Evolutionary conservation across 2,329 filamentous ascomycete species (phyloP).

Genomic region (Fusarium cicatricum): DNA sequence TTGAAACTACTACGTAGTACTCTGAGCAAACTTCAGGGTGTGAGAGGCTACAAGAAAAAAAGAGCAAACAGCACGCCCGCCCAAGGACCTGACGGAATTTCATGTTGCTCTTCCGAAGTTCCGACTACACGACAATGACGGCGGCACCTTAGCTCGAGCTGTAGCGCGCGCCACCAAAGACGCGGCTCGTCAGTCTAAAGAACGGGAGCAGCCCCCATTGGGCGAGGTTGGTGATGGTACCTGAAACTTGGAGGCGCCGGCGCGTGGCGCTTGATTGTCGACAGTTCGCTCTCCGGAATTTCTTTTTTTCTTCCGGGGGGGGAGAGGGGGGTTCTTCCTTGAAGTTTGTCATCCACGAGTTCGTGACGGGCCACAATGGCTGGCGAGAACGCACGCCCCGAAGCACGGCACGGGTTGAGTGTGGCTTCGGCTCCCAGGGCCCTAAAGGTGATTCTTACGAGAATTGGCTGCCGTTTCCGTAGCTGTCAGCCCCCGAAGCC

Average conservation of each 20-base stretch:
- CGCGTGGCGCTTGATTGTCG: slow-evolving; percentile 35
- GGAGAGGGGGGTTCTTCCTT: background rate
- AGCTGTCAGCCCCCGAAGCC: too few relatives aligned
- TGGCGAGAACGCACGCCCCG: background rate
- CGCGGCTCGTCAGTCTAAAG: slow-evolving; percentile 29
- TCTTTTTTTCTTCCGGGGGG: too few relatives aligned
- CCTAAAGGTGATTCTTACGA: background rate
- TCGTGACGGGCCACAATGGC: background rate
- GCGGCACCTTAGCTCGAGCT: slow-evolving; percentile 17
- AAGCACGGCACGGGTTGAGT: background rate
- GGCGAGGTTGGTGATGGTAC: slow-evolving; percentile 29
- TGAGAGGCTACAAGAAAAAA: too few relatives aligned
- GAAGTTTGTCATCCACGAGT: background rate
- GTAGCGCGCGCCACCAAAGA: slow-evolving; percentile 30
- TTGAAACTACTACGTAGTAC: too few relatives aligned
- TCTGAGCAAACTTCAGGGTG: too few relatives aligned
- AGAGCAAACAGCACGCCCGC: background rate
- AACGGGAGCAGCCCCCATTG: slow-evolving; percentile 37
- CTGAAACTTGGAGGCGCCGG: slow-evolving; percentile 37
- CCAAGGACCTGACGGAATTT: slow-evolving; percentile 11
- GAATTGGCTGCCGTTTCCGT: background rate
- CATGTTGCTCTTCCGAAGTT: slow-evolving; percentile 20
- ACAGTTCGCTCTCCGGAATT: slow-evolving; percentile 19
- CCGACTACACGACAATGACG: background rate
- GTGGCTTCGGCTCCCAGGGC: background rate